Evolutionary conservation across 2,329 filamentous ascomycete species (phyloP), one percentile per base, ranked within the genome.

Genomic region (Exophiala oligosperma): DNA sequence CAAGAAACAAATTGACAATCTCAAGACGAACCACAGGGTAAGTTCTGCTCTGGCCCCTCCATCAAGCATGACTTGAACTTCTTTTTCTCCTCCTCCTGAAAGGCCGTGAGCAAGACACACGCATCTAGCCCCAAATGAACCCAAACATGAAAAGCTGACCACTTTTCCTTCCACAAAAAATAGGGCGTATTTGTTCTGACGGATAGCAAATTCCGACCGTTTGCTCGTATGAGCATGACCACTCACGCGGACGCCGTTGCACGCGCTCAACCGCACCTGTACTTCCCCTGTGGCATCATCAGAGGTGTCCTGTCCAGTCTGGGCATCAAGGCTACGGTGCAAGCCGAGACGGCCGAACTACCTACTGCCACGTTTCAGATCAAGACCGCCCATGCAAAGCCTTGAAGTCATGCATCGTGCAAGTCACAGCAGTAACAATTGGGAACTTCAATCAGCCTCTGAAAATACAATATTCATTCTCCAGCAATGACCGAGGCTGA

Each of bases 1-100:
- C 75, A 84, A 90, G 72, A 99, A 99, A 76, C 95, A 97, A 74
- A 91, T 99, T 70, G 94, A 99, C 75, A 99, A 99, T 72, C 81
- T 99, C 48, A 99, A 99, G 77, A 99, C 94, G 7, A 99, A 99
- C 71, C 94, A 99, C 73, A 81, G 94, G 68, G 89, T 91, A 77
- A 17, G 80, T 59, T 44, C 43, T 17, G 17, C 17, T 17, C 17
- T 17, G 17, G 17, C 17, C 17, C 17, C 17, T 17, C 17, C 17
- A 17, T 17, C 17, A 17, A 17, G 17, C 17, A 17, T 17, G 17
- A 17, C 17, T 17, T 17, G 17, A 17, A 17, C 17, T 17, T 17
- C 17, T 17, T 17, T 17, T 17, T 17, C 17, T 17, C 17, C 17
- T 17, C 17, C 17, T 17, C 17, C 17, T 17, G 17, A 17, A 17